A percentile compares a stretch with the other conserved stretches of the same genome.
These are phyloP conservation scores for Phytophthora citricola DNA, from an alignment of 352 stramenopile genomes.

Conservation along the genomic window DNA sequence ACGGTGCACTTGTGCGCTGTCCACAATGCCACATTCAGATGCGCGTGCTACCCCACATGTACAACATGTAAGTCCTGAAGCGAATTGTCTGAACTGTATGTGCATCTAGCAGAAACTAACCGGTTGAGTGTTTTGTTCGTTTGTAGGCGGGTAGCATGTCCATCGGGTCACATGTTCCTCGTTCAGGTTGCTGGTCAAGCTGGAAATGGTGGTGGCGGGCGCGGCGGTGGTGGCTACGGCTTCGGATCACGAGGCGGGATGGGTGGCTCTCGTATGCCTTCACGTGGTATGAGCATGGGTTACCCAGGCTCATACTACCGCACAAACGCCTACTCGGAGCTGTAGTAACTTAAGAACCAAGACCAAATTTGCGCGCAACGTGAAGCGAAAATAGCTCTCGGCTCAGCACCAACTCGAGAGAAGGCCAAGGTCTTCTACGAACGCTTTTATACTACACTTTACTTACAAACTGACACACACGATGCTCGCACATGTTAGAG, in stretches of 20 bases:
- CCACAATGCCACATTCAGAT: conserved; percentile 90
- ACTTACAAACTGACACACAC: conserved; percentile 7
- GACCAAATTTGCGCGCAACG: conserved; percentile 15
- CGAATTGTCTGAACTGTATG: not conserved
- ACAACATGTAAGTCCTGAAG: conserved; percentile 86
- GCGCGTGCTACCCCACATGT: conserved; percentile 89
- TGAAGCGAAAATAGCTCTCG: conserved; percentile 34
- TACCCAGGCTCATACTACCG: conserved; percentile 65
- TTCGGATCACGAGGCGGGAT: conserved; percentile 35
- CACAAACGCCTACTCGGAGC: conserved; percentile 62
- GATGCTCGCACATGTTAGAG: conserved; percentile 19
- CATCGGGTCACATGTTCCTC: conserved; percentile 87
- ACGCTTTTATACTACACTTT: conserved; percentile 21
- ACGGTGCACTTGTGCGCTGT: conserved; percentile 85
- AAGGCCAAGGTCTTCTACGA: conserved; percentile 15
- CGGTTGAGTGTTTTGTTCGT: conserved; percentile 3
- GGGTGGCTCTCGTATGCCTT: conserved; percentile 25
- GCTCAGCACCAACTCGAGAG: conserved; percentile 12
- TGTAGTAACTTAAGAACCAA: conserved; percentile 49
- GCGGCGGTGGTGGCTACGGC: conserved; percentile 26
- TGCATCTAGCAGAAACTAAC: conserved; percentile 6
- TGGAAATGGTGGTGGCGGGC: conserved; percentile 21
- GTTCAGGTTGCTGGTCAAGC: conserved; percentile 73
- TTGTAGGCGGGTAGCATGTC: conserved; percentile 78
- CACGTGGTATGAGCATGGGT: conserved; percentile 52